phyloP scores from a whole-genome alignment of 768 basidiomycete genomes.

The Tricholoma matsutake region DNA sequence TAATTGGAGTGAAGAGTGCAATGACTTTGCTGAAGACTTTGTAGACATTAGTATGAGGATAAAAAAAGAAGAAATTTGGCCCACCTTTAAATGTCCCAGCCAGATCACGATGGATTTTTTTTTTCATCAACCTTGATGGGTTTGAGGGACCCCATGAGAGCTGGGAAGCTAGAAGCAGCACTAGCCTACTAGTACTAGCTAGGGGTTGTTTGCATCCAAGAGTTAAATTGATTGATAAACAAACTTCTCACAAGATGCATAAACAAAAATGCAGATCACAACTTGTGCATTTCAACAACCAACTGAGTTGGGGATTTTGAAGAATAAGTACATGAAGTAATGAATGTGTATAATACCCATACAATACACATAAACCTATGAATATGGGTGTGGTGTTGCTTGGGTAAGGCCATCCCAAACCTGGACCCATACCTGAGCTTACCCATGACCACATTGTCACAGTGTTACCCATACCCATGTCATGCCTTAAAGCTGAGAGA shows the following conservation, averaged over 20 bases:
- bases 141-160: neutral
- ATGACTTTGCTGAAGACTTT: neutral
- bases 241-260: neutral
- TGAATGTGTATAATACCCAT: neutral
- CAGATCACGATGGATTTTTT: constrained; percentile 1
- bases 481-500: too few relatives aligned
- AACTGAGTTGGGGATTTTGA: neutral
- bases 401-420: neutral
- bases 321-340: neutral
- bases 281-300: neutral
- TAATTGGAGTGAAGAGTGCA: neutral
- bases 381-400: neutral
- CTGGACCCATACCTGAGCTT: neutral
- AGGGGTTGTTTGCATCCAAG: neutral
- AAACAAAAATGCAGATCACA: neutral
- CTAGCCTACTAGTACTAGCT: neutral
- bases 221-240: neutral
- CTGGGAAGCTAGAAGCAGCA: neutral
- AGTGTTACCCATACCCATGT: too few relatives aligned
- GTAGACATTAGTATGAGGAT: neutral
- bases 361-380: neutral
- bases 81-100: neutral
- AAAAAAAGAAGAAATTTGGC: neutral
- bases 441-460: neutral
- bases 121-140: neutral